Base-by-base conservation (phyloP, 2,329 filamentous ascomycete genomes). In the Allantophomopsis cytisporea region DNA sequence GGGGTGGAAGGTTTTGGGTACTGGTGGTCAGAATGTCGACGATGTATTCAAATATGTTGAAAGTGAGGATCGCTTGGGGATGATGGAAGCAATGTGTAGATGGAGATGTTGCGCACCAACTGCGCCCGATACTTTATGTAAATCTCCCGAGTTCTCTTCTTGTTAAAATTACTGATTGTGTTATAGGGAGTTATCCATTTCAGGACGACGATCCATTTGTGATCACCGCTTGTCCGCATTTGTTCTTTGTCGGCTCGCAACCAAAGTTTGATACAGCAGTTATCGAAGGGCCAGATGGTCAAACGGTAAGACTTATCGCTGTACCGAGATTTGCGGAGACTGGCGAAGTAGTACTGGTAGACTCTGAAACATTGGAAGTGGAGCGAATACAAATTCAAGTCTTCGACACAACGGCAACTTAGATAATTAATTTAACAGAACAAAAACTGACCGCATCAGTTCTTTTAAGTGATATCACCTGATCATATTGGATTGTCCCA, bases 91-190 rank as follows among this genome's bases (percentile, higher is more conserved):
- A 41, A 91, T 94, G 76, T 78, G 94, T 48, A 72, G 87, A 43
- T 98, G 91, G 91, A 73, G 91, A 45, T 84, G 86, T 54, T 78
- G 78, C 47, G 91, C 91, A 5, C 91, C 91, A 2, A 98, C 91
- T 0, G 91, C 91, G 2, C 91, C 93, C 0, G 93, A 98, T 60
- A 98, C 93, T 0, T 57, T 98, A 34, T 94, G 87, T 89, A 68
- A 68, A 83, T 66, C 41, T 18, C 31, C 35, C n/a, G 11, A 16
- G 33, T 12, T 33, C 11, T n/a, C 18, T 40, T 32, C 21, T 36
- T 20, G 14, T 39, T 31, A 21, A 38, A 43, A 46, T 37, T 28
- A 28, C 23, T 28, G 10, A 28, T 28, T 28, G 21, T 15, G 18
- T 37, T 31, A 13, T 43, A 88, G 85, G 85, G 84, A 88, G 83